Conservation (phyloP, 306 rosid genomes). For the Prinsepia uniflora region DNA sequence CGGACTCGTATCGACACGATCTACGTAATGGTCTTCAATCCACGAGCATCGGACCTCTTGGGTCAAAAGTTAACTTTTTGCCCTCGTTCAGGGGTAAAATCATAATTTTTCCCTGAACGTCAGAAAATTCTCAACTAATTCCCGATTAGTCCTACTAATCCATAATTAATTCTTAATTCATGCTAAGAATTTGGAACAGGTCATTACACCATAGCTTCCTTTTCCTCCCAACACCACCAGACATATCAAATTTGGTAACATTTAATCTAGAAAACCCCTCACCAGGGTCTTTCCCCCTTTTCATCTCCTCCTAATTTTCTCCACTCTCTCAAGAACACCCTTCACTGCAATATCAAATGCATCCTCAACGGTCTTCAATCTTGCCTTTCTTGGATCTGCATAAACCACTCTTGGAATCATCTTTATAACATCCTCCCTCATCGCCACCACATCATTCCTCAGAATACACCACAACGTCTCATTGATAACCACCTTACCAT, state of each 20-base stretch:
- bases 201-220: too few species aligned
- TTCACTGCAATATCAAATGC: conserved; percentile 54
- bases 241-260: not conserved
- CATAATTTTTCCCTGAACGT: too few species aligned
- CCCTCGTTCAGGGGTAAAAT: too few species aligned
- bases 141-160: too few species aligned
- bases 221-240: not conserved
- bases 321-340: conserved; percentile 43
- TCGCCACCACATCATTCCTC: conserved; percentile 22
- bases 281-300: conserved; percentile 11
- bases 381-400: conserved; percentile 33
- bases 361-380: conserved; percentile 37
- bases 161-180: too few species aligned
- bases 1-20: too few species aligned
- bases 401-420: conserved; percentile 46
- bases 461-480: conserved; percentile 33
- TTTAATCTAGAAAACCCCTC: not conserved
- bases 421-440: conserved; percentile 45
- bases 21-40: too few species aligned
- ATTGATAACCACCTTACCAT: conserved; percentile 25
- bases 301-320: conserved; percentile 22
- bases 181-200: too few species aligned
- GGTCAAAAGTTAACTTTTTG: too few species aligned
- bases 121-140: too few species aligned
- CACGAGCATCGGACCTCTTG: too few species aligned